phyloP scores from a whole-genome alignment of 2,329 filamentous ascomycete genomes.

The Chaetothyriales sp. region DNA sequence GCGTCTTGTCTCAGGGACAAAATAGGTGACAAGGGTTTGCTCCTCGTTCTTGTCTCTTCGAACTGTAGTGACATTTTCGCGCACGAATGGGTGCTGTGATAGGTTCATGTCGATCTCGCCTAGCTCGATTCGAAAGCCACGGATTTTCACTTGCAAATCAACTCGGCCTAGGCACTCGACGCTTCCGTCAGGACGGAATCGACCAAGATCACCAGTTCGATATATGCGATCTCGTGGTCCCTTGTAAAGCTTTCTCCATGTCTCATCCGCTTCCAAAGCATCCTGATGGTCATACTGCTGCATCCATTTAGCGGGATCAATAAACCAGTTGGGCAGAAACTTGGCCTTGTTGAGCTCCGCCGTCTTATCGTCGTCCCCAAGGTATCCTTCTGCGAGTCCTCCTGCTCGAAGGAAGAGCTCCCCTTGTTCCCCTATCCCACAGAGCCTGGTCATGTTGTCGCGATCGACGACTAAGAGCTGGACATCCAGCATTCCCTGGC shows the following conservation, averaged over 20 bases:
- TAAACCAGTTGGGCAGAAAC: slow-evolving; percentile 77
- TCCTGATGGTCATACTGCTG: slow-evolving; percentile 46
- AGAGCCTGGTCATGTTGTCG: slow-evolving; percentile 52
- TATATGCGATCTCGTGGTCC: slow-evolving; percentile 80
- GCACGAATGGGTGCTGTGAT: slow-evolving; percentile 57
- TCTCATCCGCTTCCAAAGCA: slow-evolving; percentile 41
- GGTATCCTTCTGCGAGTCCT: slow-evolving; percentile 72
- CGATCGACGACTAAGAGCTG: slow-evolving; percentile 75
- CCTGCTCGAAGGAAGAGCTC: slow-evolving; percentile 73
- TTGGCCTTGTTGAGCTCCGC: slow-evolving; percentile 56
- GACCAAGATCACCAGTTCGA: slow-evolving; percentile 71
- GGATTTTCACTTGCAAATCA: slow-evolving; percentile 88
- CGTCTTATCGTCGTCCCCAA: slow-evolving; percentile 40
- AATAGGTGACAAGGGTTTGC: slow-evolving; percentile 72
- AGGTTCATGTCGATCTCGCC: slow-evolving; percentile 83
- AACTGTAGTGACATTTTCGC: slow-evolving; percentile 76
- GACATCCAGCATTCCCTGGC: slow-evolving; percentile 75
- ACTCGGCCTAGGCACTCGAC: slow-evolving; percentile 67
- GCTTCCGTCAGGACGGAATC: slow-evolving; percentile 55
- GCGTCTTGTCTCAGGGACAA: slow-evolving; percentile 65
- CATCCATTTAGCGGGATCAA: slow-evolving; percentile 57
- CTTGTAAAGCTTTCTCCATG: slow-evolving; percentile 65
- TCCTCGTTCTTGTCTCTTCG: slow-evolving; percentile 75
- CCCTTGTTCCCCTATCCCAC: slow-evolving; percentile 66
- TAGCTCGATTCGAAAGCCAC: slow-evolving; percentile 89